These are phyloP conservation scores for Rosa lucieae DNA, from an alignment of 306 rosid species.

Conservation along the genomic window DNA sequence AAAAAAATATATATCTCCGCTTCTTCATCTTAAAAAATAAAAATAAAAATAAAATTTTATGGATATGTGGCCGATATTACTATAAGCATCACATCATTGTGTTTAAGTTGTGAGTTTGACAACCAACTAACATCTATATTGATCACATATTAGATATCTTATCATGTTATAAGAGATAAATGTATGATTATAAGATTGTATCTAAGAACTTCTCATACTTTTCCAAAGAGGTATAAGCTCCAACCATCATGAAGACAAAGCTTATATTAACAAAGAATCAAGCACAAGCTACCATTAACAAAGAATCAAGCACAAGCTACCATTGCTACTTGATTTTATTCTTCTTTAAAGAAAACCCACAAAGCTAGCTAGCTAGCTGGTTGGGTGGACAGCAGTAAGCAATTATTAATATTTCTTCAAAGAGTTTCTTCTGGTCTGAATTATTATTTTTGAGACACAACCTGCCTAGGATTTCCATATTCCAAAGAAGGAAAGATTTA, in stretches of 20 bases:
- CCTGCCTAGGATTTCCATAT: conserved; percentile 13
- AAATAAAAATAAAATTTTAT: neutral
- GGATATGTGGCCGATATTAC: neutral
- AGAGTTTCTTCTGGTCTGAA: neutral
- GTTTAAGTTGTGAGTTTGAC: neutral
- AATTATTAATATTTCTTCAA: neutral
- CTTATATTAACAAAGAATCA: neutral
- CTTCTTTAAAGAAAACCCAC: neutral
- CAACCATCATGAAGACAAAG: conserved; percentile 7
- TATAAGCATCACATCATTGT: neutral
- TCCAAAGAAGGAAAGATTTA: conserved; percentile 17
- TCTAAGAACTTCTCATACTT: neutral
- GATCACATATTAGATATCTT: neutral
- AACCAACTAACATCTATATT: neutral
- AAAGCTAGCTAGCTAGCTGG: conserved; percentile 12
- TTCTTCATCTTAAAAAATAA: too few species aligned
- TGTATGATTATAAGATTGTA: neutral
- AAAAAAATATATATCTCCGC: too few species aligned
- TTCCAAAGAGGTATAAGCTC: neutral
- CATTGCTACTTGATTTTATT: conserved; percentile 2
- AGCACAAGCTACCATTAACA: conserved; percentile 3
- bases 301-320: conserved; percentile 5
- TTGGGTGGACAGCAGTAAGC: conserved; percentile 3
- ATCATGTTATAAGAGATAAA: neutral
- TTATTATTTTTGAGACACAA: neutral